These are phyloP conservation scores for Corylus avellana DNA, from an alignment of 306 rosid species.

Conservation along the genomic window DNA sequence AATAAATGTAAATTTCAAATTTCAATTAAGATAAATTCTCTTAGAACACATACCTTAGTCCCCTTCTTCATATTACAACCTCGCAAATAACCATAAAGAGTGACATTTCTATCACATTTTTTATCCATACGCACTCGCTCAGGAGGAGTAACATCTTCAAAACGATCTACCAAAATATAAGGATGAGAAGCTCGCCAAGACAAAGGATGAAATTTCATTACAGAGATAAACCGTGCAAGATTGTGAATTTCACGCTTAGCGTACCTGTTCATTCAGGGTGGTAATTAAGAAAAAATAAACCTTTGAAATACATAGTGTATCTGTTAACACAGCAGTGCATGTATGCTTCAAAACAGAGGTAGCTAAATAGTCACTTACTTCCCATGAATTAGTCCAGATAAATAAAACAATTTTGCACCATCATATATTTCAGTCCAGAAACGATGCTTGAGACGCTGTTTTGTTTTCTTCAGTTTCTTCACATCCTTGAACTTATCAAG, in stretches of 20 bases:
- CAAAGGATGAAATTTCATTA: conserved; percentile 90
- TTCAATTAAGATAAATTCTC: background rate
- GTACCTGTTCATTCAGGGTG: conserved; percentile 53
- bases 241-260: conserved; percentile 87
- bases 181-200: conserved; percentile 93
- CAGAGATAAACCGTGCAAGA: conserved; percentile 91
- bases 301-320: background rate
- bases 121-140: conserved; percentile 62
- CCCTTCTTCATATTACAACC: conserved; percentile 88
- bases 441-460: conserved; percentile 86
- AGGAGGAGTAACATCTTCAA: conserved; percentile 95
- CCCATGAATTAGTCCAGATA: conserved; percentile 87
- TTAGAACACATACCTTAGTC: conserved; percentile 60
- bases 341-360: conserved; percentile 2
- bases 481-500: conserved; percentile 85
- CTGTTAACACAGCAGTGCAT: conserved; percentile 1
- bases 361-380: conserved; percentile 56
- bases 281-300: conserved; percentile 9
- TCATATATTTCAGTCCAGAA: conserved; percentile 93
- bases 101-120: conserved; percentile 84
- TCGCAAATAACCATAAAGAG: conserved; percentile 88
- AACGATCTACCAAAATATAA: conserved; percentile 82
- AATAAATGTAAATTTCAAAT: too few relatives aligned
- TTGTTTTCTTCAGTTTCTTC: conserved; percentile 79
- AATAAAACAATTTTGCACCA: conserved; percentile 91